Evolutionary conservation across 441 rosid species (phyloP).

Genomic region (Erodium trifolium): DNA sequence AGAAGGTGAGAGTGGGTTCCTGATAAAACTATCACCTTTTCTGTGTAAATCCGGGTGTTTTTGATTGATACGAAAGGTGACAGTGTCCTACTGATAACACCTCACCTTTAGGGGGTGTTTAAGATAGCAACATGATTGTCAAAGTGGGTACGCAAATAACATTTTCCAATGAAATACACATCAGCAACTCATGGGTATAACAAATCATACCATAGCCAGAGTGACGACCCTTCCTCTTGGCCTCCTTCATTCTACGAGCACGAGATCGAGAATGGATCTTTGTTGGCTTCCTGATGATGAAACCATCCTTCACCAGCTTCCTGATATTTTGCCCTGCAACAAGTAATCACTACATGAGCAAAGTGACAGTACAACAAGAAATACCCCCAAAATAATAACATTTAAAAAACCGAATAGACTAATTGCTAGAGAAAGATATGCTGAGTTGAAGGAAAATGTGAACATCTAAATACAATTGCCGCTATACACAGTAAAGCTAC

Average conservation of each 20-base stretch:
- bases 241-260: conserved; percentile 73
- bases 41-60: too few species aligned
- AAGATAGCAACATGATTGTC: neutral
- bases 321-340: conserved; percentile 75
- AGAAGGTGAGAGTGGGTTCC: too few species aligned
- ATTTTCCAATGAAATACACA: too few species aligned
- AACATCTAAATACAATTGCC: neutral
- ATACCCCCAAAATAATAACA: neutral
- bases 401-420: too few species aligned
- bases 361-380: neutral
- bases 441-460: too few species aligned
- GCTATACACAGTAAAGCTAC: neutral
- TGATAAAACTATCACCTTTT: too few species aligned
- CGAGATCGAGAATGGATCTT: conserved; percentile 96
- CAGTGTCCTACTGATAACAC: too few species aligned
- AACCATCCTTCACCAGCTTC: conserved; percentile 94
- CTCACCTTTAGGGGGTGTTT: too few species aligned
- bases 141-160: too few species aligned
- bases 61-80: too few species aligned
- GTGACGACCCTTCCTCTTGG: conserved; percentile 71
- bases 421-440: too few species aligned
- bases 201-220: conserved; percentile 12
- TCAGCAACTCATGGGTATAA: too few species aligned
- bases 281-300: conserved; percentile 84
- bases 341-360: neutral